phyloP scores from a whole-genome alignment of 495 filamentous ascomycete species.

The Beverwykella pulmonaria region DNA sequence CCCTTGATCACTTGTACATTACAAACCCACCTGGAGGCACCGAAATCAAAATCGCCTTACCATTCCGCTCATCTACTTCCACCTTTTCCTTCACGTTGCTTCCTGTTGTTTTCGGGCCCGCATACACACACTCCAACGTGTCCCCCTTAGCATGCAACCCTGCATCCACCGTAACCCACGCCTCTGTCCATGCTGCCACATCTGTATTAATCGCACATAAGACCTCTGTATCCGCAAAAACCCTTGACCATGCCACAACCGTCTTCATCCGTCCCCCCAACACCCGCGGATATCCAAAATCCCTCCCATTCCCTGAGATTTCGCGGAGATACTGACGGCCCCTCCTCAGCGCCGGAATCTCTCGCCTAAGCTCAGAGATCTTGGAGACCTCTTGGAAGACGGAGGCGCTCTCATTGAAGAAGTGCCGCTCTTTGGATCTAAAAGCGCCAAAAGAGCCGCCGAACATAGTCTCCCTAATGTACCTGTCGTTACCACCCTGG shows the following conservation, averaged over 20 bases:
- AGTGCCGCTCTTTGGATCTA: conserved; percentile 30
- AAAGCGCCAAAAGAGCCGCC: conserved; percentile 39
- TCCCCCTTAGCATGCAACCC: too few relatives aligned
- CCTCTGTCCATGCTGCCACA: too few relatives aligned
- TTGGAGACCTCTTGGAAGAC: conserved; percentile 26
- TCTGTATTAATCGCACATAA: conserved; percentile 41
- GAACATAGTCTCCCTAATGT: conserved; percentile 40
- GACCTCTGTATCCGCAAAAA: conserved; percentile 36
- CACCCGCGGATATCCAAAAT: conserved; percentile 25
- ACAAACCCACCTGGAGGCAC: too few relatives aligned
- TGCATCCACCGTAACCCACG: too few relatives aligned
- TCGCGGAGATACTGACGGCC: conserved; percentile 38
- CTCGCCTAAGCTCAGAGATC: conserved; percentile 18
- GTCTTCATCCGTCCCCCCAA: conserved; percentile 16
- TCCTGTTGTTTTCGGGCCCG: too few relatives aligned
- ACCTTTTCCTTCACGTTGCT: too few relatives aligned
- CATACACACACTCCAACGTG: too few relatives aligned
- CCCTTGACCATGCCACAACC: conserved; percentile 38
- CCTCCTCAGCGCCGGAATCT: conserved; percentile 11
- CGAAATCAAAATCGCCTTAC: too few relatives aligned
- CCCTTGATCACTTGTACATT: too few relatives aligned
- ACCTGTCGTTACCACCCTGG: conserved; percentile 29
- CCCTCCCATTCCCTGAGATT: conserved; percentile 30
- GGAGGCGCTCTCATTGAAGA: conserved; percentile 30
- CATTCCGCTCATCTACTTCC: too few relatives aligned